A percentile compares a stretch with the other conserved stretches of the same genome.
Conservation (phyloP, 2,329 filamentous ascomycete genomes). For the Arthrinium phaeospermum region DNA sequence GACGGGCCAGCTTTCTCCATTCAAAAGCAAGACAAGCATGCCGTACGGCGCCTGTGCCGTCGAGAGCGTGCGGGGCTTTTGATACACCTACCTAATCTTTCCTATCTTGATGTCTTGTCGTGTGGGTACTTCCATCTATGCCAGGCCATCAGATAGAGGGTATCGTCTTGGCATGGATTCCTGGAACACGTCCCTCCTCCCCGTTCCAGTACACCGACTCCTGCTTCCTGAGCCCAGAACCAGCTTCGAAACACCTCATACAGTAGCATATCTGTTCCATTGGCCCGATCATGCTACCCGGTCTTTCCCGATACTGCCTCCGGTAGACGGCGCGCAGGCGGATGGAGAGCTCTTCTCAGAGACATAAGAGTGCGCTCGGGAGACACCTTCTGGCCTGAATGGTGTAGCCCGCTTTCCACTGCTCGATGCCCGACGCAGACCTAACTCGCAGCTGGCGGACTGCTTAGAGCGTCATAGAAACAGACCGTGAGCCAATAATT, state of each 20-base stretch:
- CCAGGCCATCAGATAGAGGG: neutral
- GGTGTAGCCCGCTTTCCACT: neutral
- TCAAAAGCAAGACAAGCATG: slow-evolving; percentile 7
- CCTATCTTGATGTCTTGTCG: neutral
- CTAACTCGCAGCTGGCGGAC: neutral
- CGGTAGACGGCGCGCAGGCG: neutral
- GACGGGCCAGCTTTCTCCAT: neutral
- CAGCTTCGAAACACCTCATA: neutral
- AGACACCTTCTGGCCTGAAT: neutral
- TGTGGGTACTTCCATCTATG: neutral
- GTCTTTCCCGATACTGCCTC: neutral
- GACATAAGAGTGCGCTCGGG: neutral
- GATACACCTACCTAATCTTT: neutral
- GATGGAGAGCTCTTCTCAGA: neutral
- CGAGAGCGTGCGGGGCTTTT: neutral
- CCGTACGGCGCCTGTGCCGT: neutral
- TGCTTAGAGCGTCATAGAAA: neutral
- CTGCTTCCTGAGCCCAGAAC: neutral
- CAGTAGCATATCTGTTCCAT: neutral
- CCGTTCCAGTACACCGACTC: neutral
- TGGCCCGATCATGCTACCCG: neutral
- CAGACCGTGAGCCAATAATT: neutral
- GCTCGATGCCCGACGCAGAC: neutral
- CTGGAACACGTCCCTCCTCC: neutral
- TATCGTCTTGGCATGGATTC: neutral